Percentiles rank a stretch among this genome's conserved stretches.
Evolutionary conservation across 164 flowering plant species (phyloP).

Genomic region (Euptelea pleiosperma): DNA sequence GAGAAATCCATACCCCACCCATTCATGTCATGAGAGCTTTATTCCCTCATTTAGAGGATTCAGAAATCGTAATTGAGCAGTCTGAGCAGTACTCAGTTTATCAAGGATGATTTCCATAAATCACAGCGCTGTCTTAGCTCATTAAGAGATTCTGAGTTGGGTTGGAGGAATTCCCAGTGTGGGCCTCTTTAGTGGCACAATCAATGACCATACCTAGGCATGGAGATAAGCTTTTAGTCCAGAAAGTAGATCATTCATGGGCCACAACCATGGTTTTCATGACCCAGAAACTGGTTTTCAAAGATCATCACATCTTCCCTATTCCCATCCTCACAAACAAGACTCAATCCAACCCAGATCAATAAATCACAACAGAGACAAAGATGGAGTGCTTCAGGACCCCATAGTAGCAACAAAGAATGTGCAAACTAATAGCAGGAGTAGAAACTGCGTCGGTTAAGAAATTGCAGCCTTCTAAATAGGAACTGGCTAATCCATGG

Average conservation of each 20-base stretch:
- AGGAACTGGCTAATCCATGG: too few relatives aligned
- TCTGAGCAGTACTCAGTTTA: not conserved
- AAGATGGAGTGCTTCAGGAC: constrained; percentile 1
- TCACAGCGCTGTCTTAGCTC: not conserved
- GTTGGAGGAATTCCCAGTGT: constrained; percentile 1
- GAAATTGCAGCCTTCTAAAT: too few relatives aligned
- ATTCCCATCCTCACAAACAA: constrained; percentile 1
- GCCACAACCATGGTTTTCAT: constrained; percentile 7
- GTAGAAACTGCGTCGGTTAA: too few relatives aligned
- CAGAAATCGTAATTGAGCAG: constrained; percentile 1
- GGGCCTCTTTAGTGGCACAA: constrained; percentile 1
- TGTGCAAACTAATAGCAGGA: too few relatives aligned
- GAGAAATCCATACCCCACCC: not conserved
- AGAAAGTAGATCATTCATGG: not conserved
- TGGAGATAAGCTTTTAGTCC: not conserved
- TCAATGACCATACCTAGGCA: not conserved
- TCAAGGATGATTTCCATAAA: not conserved
- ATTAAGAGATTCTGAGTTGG: constrained; percentile 4
- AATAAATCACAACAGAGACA: not conserved
- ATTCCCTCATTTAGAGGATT: not conserved
- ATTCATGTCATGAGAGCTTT: not conserved
- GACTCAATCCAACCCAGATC: not conserved
- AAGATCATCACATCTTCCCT: too few relatives aligned
- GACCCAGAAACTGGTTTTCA: not conserved
- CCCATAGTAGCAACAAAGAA: not conserved